Evolutionary conservation across 768 basidiomycete genomes (phyloP).

Genomic region (Naganishia antarctica): DNA sequence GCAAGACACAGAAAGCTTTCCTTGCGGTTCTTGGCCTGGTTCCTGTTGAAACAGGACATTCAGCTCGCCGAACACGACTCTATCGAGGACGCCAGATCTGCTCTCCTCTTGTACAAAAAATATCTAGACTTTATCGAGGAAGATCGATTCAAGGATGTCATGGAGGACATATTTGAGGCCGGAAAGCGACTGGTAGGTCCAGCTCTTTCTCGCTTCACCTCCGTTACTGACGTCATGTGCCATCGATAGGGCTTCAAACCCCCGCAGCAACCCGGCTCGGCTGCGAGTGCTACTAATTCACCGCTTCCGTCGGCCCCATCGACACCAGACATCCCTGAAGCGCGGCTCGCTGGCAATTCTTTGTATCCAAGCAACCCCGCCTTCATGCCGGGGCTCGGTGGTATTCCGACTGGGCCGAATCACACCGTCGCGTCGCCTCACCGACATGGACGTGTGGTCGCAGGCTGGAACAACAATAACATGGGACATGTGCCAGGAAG

Average conservation of each 20-base stretch:
- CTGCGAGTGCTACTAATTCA: slow-evolving; percentile 7
- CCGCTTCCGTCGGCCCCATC: slow-evolving; percentile 20
- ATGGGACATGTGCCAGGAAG: slow-evolving; percentile 2
- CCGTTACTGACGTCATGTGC: neutral
- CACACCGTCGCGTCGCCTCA: slow-evolving; percentile 1
- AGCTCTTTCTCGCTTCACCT: neutral
- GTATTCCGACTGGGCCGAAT: neutral
- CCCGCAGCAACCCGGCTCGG: slow-evolving; percentile 12
- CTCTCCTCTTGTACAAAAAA: slow-evolving; percentile 75
- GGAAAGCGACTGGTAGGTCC: slow-evolving; percentile 49
- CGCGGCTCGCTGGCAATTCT: neutral
- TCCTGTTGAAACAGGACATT: slow-evolving; percentile 82
- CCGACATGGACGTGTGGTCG: slow-evolving; percentile 3
- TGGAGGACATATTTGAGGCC: slow-evolving; percentile 59
- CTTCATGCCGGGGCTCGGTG: neutral
- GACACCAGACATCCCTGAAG: slow-evolving; percentile 19
- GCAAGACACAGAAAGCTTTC: slow-evolving; percentile 80
- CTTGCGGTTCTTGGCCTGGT: slow-evolving; percentile 89
- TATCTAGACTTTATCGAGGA: slow-evolving; percentile 62
- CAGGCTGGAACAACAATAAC: slow-evolving; percentile 8
- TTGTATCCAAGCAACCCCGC: slow-evolving; percentile 8
- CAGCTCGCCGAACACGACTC: slow-evolving; percentile 94
- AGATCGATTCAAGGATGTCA: slow-evolving; percentile 73
- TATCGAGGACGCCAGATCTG: slow-evolving; percentile 91
- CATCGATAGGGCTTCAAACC: slow-evolving; percentile 31